Base-by-base conservation (phyloP, 2,329 filamentous ascomycete genomes). In the Emergomyces orientalis region DNA sequence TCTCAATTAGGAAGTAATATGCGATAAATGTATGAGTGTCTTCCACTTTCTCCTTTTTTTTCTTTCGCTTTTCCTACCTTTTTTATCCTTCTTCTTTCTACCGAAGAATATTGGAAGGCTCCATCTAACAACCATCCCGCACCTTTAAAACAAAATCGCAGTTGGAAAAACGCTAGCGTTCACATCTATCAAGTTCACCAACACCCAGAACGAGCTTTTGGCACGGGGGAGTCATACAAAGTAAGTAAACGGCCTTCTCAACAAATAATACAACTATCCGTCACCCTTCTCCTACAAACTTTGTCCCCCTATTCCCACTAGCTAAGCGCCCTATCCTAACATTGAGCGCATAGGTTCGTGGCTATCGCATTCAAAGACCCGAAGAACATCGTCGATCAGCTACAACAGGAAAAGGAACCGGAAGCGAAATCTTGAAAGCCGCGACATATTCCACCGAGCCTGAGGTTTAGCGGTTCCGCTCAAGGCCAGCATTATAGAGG, bases 211-310 rank as follows among this genome's bases (percentile, higher is more conserved):
- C 57, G 80, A 87, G 59, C 64, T 87, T 9, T 81, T 88, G 61
- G 86, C 86, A 1, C 77, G 86, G 63, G 86, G 86, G 2, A 88
- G 86, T 68, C 86, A 88, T 73, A 88, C 86, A 1, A 88, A 88
- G 79, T 85, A 71, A 69, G 76, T n/a, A 43, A 25, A 27, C 59
- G 11, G 5, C 43, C 34, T 51, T 51, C 22, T 19, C 27, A 34
- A n/a, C 30, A 49, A 6, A 27, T 11, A 27, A 49, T 14, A 49
- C 11, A 27, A 17, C 32, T 32, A 14, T 43, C 19, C 7, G 6
- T 59, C 5, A 3, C 47, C 3, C 0, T 30, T 30, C 14, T 27
- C 56, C 37, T 30, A 8, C 2, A 13, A 19, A 4, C 27, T 47
- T 30, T 14, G 17, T 37, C 9, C 9, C 19, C 19, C 4, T 17